A percentile compares a stretch with the other conserved stretches of the same genome.
Evolutionary conservation across 2,329 filamentous ascomycete species (phyloP).

Genomic region (Setomelanomma holmii): DNA sequence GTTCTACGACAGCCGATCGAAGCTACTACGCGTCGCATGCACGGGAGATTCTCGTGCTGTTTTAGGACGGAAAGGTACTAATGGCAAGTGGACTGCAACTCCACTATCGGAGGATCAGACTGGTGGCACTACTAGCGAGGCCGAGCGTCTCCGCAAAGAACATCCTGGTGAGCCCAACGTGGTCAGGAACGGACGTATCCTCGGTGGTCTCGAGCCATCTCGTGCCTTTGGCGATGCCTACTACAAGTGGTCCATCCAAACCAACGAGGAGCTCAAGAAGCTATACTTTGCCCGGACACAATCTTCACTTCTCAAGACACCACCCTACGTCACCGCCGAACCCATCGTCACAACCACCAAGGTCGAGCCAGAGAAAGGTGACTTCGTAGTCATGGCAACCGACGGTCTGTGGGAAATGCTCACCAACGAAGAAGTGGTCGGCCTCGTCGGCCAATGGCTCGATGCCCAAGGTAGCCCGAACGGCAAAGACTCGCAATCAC

Average conservation of each 20-base stretch:
- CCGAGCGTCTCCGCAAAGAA: conserved; percentile 78
- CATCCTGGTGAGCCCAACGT: conserved; percentile 92
- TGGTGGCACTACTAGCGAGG: conserved; percentile 85
- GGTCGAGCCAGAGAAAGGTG: conserved; percentile 85
- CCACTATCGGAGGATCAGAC: conserved; percentile 93
- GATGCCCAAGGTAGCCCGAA: conserved; percentile 69
- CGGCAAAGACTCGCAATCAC: conserved; percentile 46
- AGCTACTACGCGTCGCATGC: conserved; percentile 90
- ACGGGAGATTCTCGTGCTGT: conserved; percentile 97
- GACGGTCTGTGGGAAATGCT: conserved; percentile 99
- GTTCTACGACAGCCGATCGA: conserved; percentile 90
- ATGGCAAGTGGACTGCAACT: conserved; percentile 91
- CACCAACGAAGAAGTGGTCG: conserved; percentile 96
- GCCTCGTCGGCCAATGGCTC: conserved; percentile 95
- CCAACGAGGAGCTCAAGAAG: conserved; percentile 79
- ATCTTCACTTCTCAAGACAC: conserved; percentile 80
- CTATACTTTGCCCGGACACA: conserved; percentile 88
- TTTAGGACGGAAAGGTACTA: conserved; percentile 76
- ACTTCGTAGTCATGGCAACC: conserved; percentile 95
- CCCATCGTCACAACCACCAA: conserved; percentile 93
- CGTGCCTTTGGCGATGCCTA: conserved; percentile 95
- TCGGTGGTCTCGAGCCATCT: conserved; percentile 90
- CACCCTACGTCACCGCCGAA: conserved; percentile 96
- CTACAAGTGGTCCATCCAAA: conserved; percentile 94
- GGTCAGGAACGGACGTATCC: conserved; percentile 84